phyloP scores from a whole-genome alignment of 2,329 filamentous ascomycete genomes.

The Alternaria rosae region DNA sequence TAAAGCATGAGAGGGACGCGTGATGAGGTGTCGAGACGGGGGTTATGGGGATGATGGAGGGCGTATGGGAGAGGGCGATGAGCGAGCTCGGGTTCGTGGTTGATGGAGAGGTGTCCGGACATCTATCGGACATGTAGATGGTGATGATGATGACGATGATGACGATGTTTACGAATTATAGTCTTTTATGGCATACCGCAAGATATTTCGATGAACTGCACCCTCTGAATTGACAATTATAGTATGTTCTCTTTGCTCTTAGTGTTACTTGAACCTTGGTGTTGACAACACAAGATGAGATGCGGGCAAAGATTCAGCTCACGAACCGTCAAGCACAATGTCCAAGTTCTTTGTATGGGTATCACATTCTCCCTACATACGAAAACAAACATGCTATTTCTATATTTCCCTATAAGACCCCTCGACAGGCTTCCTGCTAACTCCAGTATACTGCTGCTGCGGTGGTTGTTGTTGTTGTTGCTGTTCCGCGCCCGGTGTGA shows the following conservation, averaged over 20 bases:
- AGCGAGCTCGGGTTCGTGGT: neutral
- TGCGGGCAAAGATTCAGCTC: too few relatives aligned
- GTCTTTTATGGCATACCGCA: neutral
- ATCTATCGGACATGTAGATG: neutral
- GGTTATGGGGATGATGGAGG: neutral
- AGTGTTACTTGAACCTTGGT: too few relatives aligned
- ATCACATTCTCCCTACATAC: neutral
- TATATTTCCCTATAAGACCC: slow-evolving; percentile 13
- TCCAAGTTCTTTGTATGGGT: neutral
- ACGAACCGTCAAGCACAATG: too few relatives aligned
- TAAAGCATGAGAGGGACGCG: neutral
- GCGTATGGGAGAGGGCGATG: neutral
- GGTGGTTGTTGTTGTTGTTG: neutral
- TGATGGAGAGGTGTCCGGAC: neutral
- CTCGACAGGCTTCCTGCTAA: neutral
- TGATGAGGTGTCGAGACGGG: neutral
- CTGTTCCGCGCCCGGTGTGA: slow-evolving; percentile 4
- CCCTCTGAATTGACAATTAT: too few relatives aligned
- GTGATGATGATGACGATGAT: neutral
- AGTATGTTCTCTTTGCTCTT: too few relatives aligned
- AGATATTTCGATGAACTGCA: neutral
- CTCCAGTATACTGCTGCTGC: slow-evolving; percentile 1
- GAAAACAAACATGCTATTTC: neutral
- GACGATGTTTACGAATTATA: neutral
- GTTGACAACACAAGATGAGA: too few relatives aligned